Evolutionary conservation across 129 eudicot genomes (phyloP).

Genomic region (Escallonia rubra): DNA sequence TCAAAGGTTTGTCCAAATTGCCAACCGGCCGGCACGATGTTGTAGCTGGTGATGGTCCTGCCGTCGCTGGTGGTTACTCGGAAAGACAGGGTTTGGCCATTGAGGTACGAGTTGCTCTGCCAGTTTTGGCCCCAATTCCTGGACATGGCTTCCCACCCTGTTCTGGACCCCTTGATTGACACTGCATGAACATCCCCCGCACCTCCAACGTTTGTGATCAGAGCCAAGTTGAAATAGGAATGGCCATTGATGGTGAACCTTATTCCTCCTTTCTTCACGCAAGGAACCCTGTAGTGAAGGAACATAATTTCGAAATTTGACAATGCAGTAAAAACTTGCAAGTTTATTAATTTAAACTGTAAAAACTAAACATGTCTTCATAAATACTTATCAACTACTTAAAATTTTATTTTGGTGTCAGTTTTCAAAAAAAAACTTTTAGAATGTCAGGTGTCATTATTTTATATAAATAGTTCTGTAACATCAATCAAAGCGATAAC

Average conservation of each 20-base stretch:
- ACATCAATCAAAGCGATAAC: background rate
- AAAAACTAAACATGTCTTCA: too few relatives aligned
- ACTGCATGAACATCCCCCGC: conserved; percentile 58
- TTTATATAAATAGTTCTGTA: too few relatives aligned
- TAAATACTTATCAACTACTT: too few relatives aligned
- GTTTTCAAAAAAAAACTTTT: too few relatives aligned
- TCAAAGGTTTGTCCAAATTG: conserved; percentile 68
- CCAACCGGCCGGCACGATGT: conserved; percentile 58
- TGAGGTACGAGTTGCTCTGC: conserved; percentile 59
- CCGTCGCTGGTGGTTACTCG: conserved; percentile 53
- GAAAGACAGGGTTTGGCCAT: conserved; percentile 63
- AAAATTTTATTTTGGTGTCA: too few relatives aligned
- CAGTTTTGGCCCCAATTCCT: conserved; percentile 82
- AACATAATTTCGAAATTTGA: background rate
- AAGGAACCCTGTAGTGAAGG: conserved; percentile 41
- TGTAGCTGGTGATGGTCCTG: conserved; percentile 48
- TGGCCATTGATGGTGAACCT: conserved; percentile 76
- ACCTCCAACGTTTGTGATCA: conserved; percentile 70
- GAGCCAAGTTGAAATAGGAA: conserved; percentile 65
- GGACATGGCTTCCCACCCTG: conserved; percentile 60
- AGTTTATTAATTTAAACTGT: background rate
- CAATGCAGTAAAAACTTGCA: too few relatives aligned
- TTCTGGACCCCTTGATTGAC: conserved; percentile 57
- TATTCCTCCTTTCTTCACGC: conserved; percentile 66
- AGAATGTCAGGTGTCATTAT: too few relatives aligned